Conservation (phyloP, 345 rosid species). For the Brassica nigra region DNA sequence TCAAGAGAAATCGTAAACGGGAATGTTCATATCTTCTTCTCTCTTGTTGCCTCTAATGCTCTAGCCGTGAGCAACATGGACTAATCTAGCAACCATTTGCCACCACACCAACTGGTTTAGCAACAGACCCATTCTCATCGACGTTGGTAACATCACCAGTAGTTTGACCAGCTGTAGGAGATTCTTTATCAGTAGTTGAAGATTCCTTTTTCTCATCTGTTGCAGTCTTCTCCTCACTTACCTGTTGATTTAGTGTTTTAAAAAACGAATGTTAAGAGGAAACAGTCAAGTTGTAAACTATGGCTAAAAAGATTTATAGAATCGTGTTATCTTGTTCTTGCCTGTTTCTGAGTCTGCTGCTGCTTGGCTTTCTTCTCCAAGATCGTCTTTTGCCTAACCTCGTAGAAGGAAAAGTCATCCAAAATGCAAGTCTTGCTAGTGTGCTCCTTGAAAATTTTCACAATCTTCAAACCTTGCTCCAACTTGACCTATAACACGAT, state of each 20-base stretch:
- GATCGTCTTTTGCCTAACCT: constrained; percentile 71
- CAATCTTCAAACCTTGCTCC: constrained; percentile 73
- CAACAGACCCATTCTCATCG: constrained; percentile 44
- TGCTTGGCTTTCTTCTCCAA: constrained; percentile 86
- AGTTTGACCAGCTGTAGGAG: constrained; percentile 28
- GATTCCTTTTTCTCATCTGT: constrained; percentile 43
- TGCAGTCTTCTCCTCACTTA: constrained; percentile 46
- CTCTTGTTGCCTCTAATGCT: constrained; percentile 18
- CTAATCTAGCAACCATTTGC: constrained; percentile 48
- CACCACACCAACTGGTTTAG: constrained; percentile 38
- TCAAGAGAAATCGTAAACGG: constrained; percentile 23
- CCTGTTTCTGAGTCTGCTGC: constrained; percentile 62
- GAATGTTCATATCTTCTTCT: constrained; percentile 31
- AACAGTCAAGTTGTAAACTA: neutral
- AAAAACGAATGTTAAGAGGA: neutral
- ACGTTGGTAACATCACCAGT: constrained; percentile 36
- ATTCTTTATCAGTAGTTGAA: constrained; percentile 40
- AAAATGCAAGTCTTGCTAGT: constrained; percentile 73
- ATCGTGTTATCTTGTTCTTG: constrained; percentile 26
- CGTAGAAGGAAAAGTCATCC: constrained; percentile 90
- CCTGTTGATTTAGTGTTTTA: constrained; percentile 27
- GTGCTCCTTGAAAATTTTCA: constrained; percentile 84
- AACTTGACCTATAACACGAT: constrained; percentile 56
- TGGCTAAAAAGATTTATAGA: neutral
- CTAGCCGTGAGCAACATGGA: constrained; percentile 33